phyloP scores from a whole-genome alignment of 768 basidiomycete species.

The Krasilnikovozyma curviuscula region DNA sequence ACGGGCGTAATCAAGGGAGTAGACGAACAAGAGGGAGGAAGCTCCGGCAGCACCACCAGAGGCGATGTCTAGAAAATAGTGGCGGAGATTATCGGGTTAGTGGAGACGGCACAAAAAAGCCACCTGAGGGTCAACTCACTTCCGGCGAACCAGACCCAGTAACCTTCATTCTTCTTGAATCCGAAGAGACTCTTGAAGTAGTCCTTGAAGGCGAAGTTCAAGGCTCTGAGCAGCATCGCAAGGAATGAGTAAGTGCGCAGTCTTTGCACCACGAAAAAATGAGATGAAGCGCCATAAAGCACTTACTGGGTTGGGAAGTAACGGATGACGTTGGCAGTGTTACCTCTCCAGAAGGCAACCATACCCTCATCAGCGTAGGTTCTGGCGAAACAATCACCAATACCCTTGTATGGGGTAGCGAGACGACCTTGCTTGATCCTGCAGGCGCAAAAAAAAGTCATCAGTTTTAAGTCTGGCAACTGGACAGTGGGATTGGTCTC shows the following conservation, averaged over 20 bases:
- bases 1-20: conserved; percentile 98
- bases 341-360: conserved; percentile 92
- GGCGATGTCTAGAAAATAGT: conserved; percentile 27
- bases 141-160: conserved; percentile 96
- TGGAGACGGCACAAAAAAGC: not conserved
- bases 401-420: conserved; percentile 85
- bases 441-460: conserved; percentile 7
- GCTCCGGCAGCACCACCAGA: conserved; percentile 99
- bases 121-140: conserved; percentile 22
- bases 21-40: conserved; percentile 93
- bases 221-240: conserved; percentile 35
- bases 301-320: conserved; percentile 99
- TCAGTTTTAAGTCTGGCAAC: not conserved
- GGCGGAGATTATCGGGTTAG: not conserved
- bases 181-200: conserved; percentile 98
- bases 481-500: conserved; percentile 2
- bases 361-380: conserved; percentile 92
- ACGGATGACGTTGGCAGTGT: conserved; percentile 99
- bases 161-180: conserved; percentile 91
- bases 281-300: not conserved
- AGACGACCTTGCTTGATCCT: conserved; percentile 99
- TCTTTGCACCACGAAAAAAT: not conserved
- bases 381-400: conserved; percentile 73
- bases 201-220: conserved; percentile 97
- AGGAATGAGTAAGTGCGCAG: not conserved